phyloP scores from a whole-genome alignment of 1,284 basidiomycete species.

The Rhodofomes roseus region DNA sequence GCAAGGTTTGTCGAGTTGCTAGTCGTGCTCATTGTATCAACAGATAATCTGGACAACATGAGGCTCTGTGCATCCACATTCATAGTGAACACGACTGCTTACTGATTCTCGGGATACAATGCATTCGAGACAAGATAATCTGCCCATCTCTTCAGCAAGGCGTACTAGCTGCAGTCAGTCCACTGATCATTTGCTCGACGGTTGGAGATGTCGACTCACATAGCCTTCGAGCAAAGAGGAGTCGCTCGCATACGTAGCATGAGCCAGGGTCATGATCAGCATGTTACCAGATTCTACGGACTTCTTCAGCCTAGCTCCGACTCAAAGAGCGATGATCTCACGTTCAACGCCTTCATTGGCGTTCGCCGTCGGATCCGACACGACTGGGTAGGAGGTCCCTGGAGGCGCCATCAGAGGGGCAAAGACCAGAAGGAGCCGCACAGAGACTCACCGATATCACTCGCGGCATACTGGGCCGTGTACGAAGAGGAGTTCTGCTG shows the following conservation, averaged over 20 bases:
- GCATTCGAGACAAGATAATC: slow-evolving; percentile 61
- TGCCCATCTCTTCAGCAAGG: slow-evolving; percentile 53
- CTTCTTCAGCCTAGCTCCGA: neutral
- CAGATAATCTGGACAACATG: slow-evolving; percentile 62
- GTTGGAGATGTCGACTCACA: slow-evolving; percentile 31
- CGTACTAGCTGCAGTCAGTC: neutral
- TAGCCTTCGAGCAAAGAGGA: slow-evolving; percentile 46
- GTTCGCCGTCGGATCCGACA: slow-evolving; percentile 2
- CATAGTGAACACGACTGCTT: slow-evolving; percentile 18
- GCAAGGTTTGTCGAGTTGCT: slow-evolving; percentile 75
- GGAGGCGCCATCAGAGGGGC: neutral
- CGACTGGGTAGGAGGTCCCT: slow-evolving; percentile 14
- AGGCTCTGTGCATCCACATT: neutral
- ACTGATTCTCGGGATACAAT: slow-evolving; percentile 48
- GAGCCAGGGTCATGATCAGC: slow-evolving; percentile 69
- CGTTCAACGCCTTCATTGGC: slow-evolving; percentile 13
- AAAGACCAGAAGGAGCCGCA: neutral
- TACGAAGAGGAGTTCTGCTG: slow-evolving; percentile 30
- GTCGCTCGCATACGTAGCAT: slow-evolving; percentile 57
- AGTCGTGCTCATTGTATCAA: slow-evolving; percentile 33
- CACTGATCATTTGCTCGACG: neutral
- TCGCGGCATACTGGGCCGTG: slow-evolving; percentile 31
- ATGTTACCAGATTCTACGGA: slow-evolving; percentile 62
- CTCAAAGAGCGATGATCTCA: neutral
- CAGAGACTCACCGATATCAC: slow-evolving; percentile 36